Evolutionary conservation across 257 asterid genomes (phyloP).

Genomic region (Salvia miltiorrhiza): DNA sequence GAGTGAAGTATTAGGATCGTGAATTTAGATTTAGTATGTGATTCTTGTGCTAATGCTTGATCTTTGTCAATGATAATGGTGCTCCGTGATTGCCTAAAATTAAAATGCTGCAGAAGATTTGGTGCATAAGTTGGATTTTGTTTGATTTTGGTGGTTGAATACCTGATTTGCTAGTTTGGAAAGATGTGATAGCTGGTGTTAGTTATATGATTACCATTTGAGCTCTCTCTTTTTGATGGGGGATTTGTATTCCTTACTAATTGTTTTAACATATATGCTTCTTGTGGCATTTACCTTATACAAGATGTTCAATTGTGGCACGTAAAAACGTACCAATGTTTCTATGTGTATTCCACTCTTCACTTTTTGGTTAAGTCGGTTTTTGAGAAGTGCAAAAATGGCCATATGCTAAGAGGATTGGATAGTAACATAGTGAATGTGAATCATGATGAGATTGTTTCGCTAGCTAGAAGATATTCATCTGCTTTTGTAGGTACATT

Average conservation of each 20-base stretch:
- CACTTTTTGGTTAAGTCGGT: background rate
- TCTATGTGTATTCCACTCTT: background rate
- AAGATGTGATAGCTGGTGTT: background rate
- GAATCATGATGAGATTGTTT: background rate
- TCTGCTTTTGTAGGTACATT: background rate
- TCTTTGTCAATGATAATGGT: background rate
- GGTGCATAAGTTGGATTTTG: background rate
- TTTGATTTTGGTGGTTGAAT: slow-evolving; percentile 5
- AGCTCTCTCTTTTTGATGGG: background rate
- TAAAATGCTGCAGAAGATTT: slow-evolving; percentile 7
- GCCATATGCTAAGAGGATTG: background rate
- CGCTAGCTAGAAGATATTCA: background rate
- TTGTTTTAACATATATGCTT: background rate
- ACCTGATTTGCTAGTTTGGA: background rate
- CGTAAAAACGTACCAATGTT: background rate
- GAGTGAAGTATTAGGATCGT: background rate
- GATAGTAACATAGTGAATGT: background rate
- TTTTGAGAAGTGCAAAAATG: background rate
- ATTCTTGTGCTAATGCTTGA: background rate
- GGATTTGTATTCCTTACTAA: background rate
- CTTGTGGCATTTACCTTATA: background rate
- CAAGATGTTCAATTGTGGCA: background rate
- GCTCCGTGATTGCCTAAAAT: background rate
- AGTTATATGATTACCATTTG: background rate
- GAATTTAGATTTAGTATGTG: background rate